Evolutionary conservation across 768 basidiomycete species (phyloP).

Genomic region (Hortiboletus flavorubellus): DNA sequence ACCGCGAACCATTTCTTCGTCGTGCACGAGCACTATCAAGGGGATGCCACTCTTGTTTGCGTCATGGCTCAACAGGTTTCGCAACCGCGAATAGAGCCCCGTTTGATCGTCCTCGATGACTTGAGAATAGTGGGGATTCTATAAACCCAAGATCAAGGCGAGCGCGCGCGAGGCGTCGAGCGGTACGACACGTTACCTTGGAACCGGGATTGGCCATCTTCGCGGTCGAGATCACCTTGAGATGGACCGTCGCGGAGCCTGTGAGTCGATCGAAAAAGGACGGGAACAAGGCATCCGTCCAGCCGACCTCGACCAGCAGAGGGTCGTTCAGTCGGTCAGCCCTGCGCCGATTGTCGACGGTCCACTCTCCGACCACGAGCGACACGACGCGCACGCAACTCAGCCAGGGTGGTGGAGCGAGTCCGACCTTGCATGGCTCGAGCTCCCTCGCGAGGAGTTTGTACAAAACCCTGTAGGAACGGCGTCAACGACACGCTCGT

Average conservation of each 20-base stretch:
- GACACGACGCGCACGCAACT: conserved; percentile 32
- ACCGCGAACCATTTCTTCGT: conserved; percentile 37
- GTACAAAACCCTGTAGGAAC: conserved; percentile 31
- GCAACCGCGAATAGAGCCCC: conserved; percentile 14
- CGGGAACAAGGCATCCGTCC: conserved; percentile 38
- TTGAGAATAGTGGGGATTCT: conserved; percentile 20
- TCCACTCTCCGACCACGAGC: conserved; percentile 36
- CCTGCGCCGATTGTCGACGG: conserved; percentile 31
- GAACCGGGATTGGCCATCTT: conserved; percentile 9
- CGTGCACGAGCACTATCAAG: conserved; percentile 46
- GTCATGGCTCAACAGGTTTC: conserved; percentile 22
- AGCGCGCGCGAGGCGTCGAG: not conserved
- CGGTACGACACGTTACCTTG: conserved; percentile 14
- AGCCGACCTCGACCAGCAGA: conserved; percentile 36
- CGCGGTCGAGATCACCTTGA: conserved; percentile 10
- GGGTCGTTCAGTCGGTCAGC: conserved; percentile 32
- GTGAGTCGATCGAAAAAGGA: conserved; percentile 19
- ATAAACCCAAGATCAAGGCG: not conserved
- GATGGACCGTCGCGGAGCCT: conserved; percentile 17
- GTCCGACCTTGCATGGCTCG: conserved; percentile 30
- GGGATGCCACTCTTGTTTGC: conserved; percentile 27
- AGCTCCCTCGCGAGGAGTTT: conserved; percentile 24
- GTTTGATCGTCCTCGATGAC: conserved; percentile 9
- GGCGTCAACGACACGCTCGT: not conserved
- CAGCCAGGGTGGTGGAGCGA: conserved; percentile 33